Percentiles rank a stretch among this genome's conserved stretches.
Evolutionary conservation across 495 filamentous ascomycete genomes (phyloP).

Genomic region (Talaromyces liani): DNA sequence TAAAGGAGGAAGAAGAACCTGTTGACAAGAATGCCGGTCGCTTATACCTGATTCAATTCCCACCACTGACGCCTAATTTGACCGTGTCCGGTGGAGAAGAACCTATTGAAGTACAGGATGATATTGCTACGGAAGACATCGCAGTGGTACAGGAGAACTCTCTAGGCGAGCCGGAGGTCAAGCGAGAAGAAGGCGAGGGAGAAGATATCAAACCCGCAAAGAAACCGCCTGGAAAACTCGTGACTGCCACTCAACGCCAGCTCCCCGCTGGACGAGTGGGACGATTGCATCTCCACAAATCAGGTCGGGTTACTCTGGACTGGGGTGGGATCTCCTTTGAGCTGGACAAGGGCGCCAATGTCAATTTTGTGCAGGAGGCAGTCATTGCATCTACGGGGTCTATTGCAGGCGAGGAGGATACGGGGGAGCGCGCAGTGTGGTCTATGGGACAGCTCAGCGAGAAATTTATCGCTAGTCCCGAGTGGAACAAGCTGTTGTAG

Average conservation of each 20-base stretch:
- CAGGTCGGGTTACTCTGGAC: conserved; percentile 37
- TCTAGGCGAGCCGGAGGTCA: conserved; percentile 17
- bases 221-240: conserved; percentile 16
- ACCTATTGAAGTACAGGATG: conserved; percentile 12
- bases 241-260: conserved; percentile 31
- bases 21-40: conserved; percentile 31
- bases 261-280: conserved; percentile 51
- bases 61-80: conserved; percentile 46
- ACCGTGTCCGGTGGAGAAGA: conserved; percentile 20
- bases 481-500: conserved; percentile 42
- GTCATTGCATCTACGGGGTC: conserved; percentile 25
- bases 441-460: conserved; percentile 44
- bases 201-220: conserved; percentile 20
- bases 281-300: conserved; percentile 47
- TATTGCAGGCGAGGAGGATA: conserved; percentile 10
- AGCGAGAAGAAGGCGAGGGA: conserved; percentile 23
- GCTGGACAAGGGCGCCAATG: conserved; percentile 33
- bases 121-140: conserved; percentile 6
- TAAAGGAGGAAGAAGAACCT: conserved; percentile 20
- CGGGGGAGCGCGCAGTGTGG: conserved; percentile 30
- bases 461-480: conserved; percentile 42
- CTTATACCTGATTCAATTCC: conserved; percentile 49
- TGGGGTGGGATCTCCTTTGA: conserved; percentile 46
- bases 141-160: conserved; percentile 5
- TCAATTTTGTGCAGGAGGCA: conserved; percentile 40